Base-by-base conservation (phyloP, 1,284 basidiomycete genomes). In the Cutaneotrichosporon daszewskae region DNA sequence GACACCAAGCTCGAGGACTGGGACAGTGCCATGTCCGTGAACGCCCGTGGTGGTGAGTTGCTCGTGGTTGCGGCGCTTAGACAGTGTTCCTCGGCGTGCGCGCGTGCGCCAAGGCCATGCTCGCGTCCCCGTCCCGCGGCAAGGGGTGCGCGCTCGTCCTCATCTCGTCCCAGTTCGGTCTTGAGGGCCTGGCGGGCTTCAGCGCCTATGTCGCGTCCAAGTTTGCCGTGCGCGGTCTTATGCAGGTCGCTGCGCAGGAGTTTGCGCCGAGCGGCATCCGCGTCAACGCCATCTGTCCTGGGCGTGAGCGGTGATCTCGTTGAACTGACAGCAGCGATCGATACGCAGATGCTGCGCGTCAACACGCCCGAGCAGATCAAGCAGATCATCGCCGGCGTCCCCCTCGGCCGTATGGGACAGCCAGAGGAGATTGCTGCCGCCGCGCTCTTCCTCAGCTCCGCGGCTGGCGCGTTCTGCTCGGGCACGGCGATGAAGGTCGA, bases 211-310 rank as follows among this genome's bases (percentile, higher is more conserved):
- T 47, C 1, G 49, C 57, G 1, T 55, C 55, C 18, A 63, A 61
- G 35, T 61, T 60, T n/a, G 60, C 59, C 8, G 40, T 63, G 1
- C 45, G 60, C 1, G 60, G 60, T 4, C 44, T 63, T 10, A 51
- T 53, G 43, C 38, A 47, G 1, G 49, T 49, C 1, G 58, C 52
- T 3, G 54, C 60, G 1, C 51, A 54, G 22, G 60, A 63, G 34
- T 43, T 56, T 10, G 61, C 54, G 1, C 50, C 46, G 18, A 23
- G 37, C 8, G 56, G 60, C 0, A 57, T 64, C 37, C 48, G 62
- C 5, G 53, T 62, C 7, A 65, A 65, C 40, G 38, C 49, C 3
- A 46, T 65, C 23, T 46, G 43, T 18, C 60, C 55, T 22, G 36
- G 53, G 25, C 32, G 47, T 54, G 24, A 46, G 47, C 36, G 27